Base-by-base conservation (phyloP, 2,329 filamentous ascomycete genomes). In the Lasiodiplodia theobromae region DNA sequence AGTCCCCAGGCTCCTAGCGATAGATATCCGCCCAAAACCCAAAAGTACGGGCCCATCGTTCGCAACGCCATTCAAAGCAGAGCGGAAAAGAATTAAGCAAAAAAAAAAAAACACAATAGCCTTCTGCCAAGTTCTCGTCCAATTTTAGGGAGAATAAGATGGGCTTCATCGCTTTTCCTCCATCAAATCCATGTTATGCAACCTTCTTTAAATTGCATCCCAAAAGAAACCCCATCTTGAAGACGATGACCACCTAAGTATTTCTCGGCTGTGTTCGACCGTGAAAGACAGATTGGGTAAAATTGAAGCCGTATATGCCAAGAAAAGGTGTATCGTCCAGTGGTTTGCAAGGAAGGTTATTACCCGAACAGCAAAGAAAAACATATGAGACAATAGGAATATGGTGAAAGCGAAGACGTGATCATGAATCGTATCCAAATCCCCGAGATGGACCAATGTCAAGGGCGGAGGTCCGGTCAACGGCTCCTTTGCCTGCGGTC, bases 401-500 rank as follows among this genome's bases (percentile, higher is more conserved):
- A 8, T 11, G 44, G 21, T 47, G 44, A 11, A 47, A 21, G 8
- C 21, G 11, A 47, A 47, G 40, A 18, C 16, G n/a, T 47, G 16
- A n/a, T 47, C 44, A 21, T 47, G 21, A n/a, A 21, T 21, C 18
- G 44, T 47, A 21, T 47, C 18, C 18, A 47, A 47, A 21, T 47
- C n/a, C 12, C 16, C 4, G 14, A n/a, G 38, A 62, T 28, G 40
- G 12, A 28, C n/a, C 57, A 47, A 6, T 12, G 38, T n/a, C 31
- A 12, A 12, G 28, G 14, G 21, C 5, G 10, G 37, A 18, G 14
- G 23, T 64, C n/a, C 34, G 16, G 16, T 56, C 47, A 66, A 21
- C 63, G 49, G 37, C 63, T 66, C 18, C 63, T 54, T 18, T 51
- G 37, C n/a, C 62, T 65, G 51, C 63, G 51, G 5, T 56, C 57